These are phyloP conservation scores for Penicillium salamii DNA, from an alignment of 495 filamentous ascomycete genomes.

Conservation along the genomic window DNA sequence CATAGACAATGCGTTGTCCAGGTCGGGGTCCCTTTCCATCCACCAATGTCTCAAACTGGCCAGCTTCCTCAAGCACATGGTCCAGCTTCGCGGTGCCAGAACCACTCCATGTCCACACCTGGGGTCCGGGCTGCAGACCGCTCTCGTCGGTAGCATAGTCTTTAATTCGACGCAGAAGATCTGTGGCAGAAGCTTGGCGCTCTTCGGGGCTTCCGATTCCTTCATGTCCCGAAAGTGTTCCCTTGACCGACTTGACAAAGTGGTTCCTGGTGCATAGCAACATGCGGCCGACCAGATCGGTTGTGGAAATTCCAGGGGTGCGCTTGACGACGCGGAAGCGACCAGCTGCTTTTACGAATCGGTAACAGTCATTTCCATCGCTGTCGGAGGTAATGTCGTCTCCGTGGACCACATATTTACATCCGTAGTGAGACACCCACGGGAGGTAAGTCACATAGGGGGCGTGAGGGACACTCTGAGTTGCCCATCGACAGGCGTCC, in stretches of 20 bases:
- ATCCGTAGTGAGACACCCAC: conserved; percentile 94
- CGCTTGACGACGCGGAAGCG: conserved; percentile 92
- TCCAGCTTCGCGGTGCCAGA: conserved; percentile 52
- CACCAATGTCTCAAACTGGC: conserved; percentile 61
- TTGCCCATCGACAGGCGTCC: conserved; percentile 93
- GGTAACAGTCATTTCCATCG: conserved; percentile 90
- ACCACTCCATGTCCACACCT: conserved; percentile 75
- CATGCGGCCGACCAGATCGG: conserved; percentile 96
- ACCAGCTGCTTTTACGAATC: conserved; percentile 87
- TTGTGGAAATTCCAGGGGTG: conserved; percentile 96
- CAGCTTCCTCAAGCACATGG: conserved; percentile 47
- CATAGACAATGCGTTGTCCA: conserved; percentile 86
- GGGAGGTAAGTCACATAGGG: conserved; percentile 92
- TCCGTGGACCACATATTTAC: conserved; percentile 88
- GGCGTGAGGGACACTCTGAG: conserved; percentile 74
- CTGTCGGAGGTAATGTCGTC: conserved; percentile 85
- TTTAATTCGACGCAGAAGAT: conserved; percentile 66
- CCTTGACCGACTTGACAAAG: conserved; percentile 74
- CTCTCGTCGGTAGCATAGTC: conserved; percentile 86
- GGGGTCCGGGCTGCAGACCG: conserved; percentile 65
- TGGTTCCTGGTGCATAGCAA: conserved; percentile 86
- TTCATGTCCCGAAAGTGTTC: conserved; percentile 65
- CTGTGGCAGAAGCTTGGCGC: conserved; percentile 54
- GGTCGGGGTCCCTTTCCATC: conserved; percentile 62
- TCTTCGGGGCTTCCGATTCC: conserved; percentile 67